A percentile compares a stretch with the other conserved stretches of the same genome.
These are phyloP conservation scores for Talaromyces sp. DNA, from an alignment of 2,329 filamentous ascomycete genomes.

Conservation along the genomic window DNA sequence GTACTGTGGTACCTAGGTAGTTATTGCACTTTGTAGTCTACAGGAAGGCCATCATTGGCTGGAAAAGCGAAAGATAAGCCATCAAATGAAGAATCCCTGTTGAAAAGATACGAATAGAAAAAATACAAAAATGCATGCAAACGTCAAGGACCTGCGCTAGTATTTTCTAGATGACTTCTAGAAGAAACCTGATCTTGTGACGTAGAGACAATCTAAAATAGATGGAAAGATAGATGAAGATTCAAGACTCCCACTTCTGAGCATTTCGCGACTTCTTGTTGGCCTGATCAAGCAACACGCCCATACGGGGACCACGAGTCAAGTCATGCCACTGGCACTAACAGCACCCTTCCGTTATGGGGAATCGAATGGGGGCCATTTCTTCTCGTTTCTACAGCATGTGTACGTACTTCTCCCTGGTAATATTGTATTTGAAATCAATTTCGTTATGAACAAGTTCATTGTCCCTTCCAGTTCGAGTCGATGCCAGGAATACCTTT, in stretches of 20 bases:
- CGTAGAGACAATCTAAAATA: neutral
- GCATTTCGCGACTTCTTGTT: neutral
- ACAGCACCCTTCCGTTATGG: neutral
- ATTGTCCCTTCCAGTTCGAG: neutral
- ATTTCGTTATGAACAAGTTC: neutral
- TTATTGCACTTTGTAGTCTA: neutral
- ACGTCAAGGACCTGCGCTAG: constrained; percentile 1
- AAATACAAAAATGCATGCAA: neutral
- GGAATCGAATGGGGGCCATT: neutral
- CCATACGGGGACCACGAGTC: neutral
- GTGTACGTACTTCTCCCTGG: neutral
- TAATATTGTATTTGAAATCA: too few relatives aligned
- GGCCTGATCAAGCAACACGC: neutral
- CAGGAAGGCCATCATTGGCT: neutral
- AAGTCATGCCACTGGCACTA: neutral
- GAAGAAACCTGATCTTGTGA: constrained; percentile 3
- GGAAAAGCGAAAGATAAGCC: neutral
- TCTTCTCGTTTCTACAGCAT: neutral
- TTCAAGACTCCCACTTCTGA: neutral
- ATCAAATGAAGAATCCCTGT: neutral
- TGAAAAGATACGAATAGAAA: neutral
- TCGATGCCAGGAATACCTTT: neutral
- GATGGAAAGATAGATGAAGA: neutral
- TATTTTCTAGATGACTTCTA: constrained; percentile 13
- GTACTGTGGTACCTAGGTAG: too few relatives aligned